Base-by-base conservation (phyloP, 192 early-diverging fungal genomes). In the Podila minutissima region DNA sequence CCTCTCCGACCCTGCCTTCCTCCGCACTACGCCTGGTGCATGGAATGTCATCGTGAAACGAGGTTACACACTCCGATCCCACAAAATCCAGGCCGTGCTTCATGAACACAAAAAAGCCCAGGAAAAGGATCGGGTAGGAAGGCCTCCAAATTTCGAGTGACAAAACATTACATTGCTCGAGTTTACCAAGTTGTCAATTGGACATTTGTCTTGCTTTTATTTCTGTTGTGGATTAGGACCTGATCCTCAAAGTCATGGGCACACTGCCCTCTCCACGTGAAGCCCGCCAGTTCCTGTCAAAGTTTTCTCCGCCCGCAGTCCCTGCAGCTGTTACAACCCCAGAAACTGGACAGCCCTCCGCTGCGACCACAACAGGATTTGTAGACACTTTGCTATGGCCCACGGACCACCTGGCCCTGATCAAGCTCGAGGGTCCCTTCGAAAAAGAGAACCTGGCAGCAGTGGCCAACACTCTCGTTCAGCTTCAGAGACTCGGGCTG, bases 401-500 rank as follows among this genome's bases (percentile, higher is more conserved):
- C 4, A 71, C 69, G 22, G 83, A 90, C 24, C 89, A 91, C 65
- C 49, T 93, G 5, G 90, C 90, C 4, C 61, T 94, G 15, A 88
- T 91, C 29, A 90, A 88, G 48, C 63, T 94, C 0, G 83, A 89
- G 59, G 82, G 85, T 6, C 83, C 85, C 0, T 87, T 92, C 59
- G 73, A 82, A 2, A 64, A 84, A 41, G 67, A 57, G 6, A 72
- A 82, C 11, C 78, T 89, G 59, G 48, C 62, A 11, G 59, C 64
- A 13, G 79, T 92, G 17, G 88, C 87, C 19, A 82, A 67, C 10
- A 92, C 91, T 3, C 75, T 94, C 15, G 86, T 90, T 13, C 90
- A 93, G 29, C 75, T 93, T 22, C 89, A 91, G 65, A 79, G 89
- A 62, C 81, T 94, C 13, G 93, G 92, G 0, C 64, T 94, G 26